These are phyloP conservation scores for Blastobotrys attinorum DNA, from an alignment of 805 yeast species.

Conservation along the genomic window DNA sequence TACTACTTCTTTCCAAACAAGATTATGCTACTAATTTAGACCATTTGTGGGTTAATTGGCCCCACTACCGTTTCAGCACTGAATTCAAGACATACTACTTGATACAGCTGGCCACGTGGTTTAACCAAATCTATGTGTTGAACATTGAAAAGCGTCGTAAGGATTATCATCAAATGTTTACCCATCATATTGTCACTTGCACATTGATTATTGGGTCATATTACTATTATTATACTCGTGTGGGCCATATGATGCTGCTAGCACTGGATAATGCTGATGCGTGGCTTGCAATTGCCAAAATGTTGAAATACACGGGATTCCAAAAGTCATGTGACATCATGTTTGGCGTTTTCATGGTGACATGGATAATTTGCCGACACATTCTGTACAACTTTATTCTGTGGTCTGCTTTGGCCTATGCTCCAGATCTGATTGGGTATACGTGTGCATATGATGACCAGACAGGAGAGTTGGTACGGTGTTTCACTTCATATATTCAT, in stretches of 20 bases:
- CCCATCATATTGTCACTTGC: constrained; percentile 80
- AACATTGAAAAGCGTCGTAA: constrained; percentile 73
- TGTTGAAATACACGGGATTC: constrained; percentile 65
- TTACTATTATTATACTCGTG: constrained; percentile 57
- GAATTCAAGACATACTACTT: constrained; percentile 63
- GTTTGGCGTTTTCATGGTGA: constrained; percentile 57
- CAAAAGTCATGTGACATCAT: constrained; percentile 53
- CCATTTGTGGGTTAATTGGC: constrained; percentile 58
- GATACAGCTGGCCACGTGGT: constrained; percentile 66
- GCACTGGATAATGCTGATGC: constrained; percentile 83
- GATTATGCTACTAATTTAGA: constrained; percentile 42
- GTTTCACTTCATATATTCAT: constrained; percentile 28
- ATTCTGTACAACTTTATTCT: constrained; percentile 61
- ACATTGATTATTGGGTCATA: constrained; percentile 64
- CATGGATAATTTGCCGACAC: constrained; percentile 71
- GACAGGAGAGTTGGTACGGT: constrained; percentile 24
- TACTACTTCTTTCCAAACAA: constrained; percentile 47
- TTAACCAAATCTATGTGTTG: constrained; percentile 69
- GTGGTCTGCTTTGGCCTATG: constrained; percentile 46
- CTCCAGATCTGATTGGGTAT: constrained; percentile 34
- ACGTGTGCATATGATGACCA: constrained; percentile 21
- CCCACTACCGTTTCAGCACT: constrained; percentile 51
- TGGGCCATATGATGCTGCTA: constrained; percentile 70
- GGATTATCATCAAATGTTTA: constrained; percentile 79
- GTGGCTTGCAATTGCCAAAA: constrained; percentile 61